Conservation (phyloP, 2,329 filamentous ascomycete species). For the Paraphoma sp. region DNA sequence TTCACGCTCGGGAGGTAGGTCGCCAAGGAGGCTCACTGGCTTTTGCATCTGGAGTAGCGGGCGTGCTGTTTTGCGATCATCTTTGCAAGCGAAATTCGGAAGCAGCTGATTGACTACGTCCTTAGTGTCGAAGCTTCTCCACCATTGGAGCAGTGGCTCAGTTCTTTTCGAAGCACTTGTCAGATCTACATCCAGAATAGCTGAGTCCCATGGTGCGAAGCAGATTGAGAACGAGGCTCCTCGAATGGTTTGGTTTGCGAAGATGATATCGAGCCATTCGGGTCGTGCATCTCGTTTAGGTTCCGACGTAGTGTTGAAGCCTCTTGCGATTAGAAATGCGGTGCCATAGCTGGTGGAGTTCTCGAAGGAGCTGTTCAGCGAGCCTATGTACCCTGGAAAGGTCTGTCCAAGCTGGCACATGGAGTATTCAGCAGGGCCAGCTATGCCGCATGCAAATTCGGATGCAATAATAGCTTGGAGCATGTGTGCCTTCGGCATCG, state of each 20-base stretch:
- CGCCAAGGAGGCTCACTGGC: constrained; percentile 3
- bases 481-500: not conserved
- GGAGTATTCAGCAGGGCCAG: constrained; percentile 2
- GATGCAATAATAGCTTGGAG: not conserved
- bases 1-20: not conserved
- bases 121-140: not conserved
- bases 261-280: constrained; percentile 1
- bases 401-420: constrained; percentile 8
- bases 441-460: constrained; percentile 5
- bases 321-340: constrained; percentile 7
- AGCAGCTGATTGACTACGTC: constrained; percentile 1
- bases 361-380: constrained; percentile 5
- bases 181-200: constrained; percentile 6
- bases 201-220: constrained; percentile 13
- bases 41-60: constrained; percentile 8
- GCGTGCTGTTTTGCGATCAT: too few relatives aligned
- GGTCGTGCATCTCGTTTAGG: not conserved
- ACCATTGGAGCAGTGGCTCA: constrained; percentile 4
- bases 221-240: constrained; percentile 7
- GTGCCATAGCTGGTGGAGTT: constrained; percentile 11
- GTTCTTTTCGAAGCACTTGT: constrained; percentile 5
- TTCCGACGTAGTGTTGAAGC: not conserved
- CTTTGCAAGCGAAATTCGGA: not conserved
- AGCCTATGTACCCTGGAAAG: not conserved
- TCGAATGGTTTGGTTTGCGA: not conserved